Base-by-base conservation (phyloP, 2,329 filamentous ascomycete genomes). In the Fusarium sterilihyphosum region DNA sequence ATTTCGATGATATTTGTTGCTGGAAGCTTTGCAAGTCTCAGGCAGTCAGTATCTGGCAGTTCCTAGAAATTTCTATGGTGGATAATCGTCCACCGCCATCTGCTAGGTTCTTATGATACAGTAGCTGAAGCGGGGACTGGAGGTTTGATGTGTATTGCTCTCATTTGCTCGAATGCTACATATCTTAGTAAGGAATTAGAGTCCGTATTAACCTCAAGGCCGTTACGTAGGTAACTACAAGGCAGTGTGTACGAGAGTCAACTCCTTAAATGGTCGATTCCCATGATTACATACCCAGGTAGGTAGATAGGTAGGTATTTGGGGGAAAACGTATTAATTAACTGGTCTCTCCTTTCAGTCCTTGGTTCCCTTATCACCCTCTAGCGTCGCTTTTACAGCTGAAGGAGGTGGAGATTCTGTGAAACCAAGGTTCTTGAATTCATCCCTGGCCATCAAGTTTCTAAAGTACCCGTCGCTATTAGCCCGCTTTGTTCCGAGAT, bases 391-490 rank as follows among this genome's bases (percentile, higher is more conserved):
- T 65, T 68, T 77, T 70, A 24, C 65, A 57, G 38, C 18, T 44
- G 76, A 72, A 60, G 71, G 65, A 29, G 75, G 72, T 68, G 73
- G 65, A 63, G 76, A 69, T 53, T 81, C 79, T 52, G 86, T 78
- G 77, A 97, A 96, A 1, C 96, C 96, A 46, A 99, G 86, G 80
- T 99, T 99, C 83, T 93, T 94, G 83, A 98, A 96, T 68, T 97
- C 94, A 80, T 99, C 96, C 77, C 90, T 94, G 13, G 95, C 95
- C 96, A 99, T 99, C 38, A 99, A 86, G 80, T 98, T 98, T 77
- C 95, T 95, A 64, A 44, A 54, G 54, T 54, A 73, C 14, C 53
- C 54, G 59, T 43, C 41, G 53, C 49, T 41, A 65, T 75, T 58
- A 77, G 75, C 65, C 72, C 61, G 71, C 56, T 62, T 68, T 70